A percentile compares a stretch with the other conserved stretches of the same genome.
Conservation (phyloP, 2,329 filamentous ascomycete genomes). For the Dothideomycetidae sp. region DNA sequence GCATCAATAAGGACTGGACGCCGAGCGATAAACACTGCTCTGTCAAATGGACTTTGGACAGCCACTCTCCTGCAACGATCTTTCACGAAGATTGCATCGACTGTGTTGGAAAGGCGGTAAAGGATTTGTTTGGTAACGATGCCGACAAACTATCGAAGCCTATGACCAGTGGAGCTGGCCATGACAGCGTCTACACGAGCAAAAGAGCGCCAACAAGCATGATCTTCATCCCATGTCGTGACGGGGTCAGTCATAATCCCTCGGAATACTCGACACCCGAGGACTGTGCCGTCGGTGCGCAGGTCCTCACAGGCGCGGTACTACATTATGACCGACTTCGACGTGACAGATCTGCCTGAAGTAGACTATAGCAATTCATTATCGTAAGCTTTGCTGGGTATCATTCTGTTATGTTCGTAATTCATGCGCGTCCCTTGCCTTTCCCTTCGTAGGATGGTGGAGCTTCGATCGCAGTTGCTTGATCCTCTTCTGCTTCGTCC, state of each 20-base stretch:
- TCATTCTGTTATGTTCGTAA: constrained; percentile 4
- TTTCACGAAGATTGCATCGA: constrained; percentile 56
- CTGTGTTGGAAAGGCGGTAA: constrained; percentile 47
- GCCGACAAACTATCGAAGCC: constrained; percentile 32
- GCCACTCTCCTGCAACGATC: constrained; percentile 44
- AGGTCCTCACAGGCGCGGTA: constrained; percentile 38
- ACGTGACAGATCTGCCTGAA: too few relatives aligned
- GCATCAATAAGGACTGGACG: constrained; percentile 30
- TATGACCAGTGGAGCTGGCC: constrained; percentile 51
- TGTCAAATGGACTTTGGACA: constrained; percentile 48
- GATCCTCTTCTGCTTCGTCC: constrained; percentile 12
- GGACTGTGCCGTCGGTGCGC: constrained; percentile 33
- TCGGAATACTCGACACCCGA: constrained; percentile 31
- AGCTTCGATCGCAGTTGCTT: not conserved
- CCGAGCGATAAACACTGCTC: constrained; percentile 29
- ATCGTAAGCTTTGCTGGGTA: too few relatives aligned
- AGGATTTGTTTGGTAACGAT: constrained; percentile 40
- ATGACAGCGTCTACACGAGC: constrained; percentile 38
- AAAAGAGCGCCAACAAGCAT: constrained; percentile 34
- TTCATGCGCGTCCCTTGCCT: constrained; percentile 19
- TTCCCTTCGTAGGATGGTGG: constrained; percentile 22
- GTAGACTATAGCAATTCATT: too few relatives aligned
- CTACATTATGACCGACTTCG: constrained; percentile 34
- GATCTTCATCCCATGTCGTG: constrained; percentile 35
- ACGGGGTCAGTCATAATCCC: constrained; percentile 36